Conservation (phyloP, 129 eudicot species). For the Lactuca sativa region DNA sequence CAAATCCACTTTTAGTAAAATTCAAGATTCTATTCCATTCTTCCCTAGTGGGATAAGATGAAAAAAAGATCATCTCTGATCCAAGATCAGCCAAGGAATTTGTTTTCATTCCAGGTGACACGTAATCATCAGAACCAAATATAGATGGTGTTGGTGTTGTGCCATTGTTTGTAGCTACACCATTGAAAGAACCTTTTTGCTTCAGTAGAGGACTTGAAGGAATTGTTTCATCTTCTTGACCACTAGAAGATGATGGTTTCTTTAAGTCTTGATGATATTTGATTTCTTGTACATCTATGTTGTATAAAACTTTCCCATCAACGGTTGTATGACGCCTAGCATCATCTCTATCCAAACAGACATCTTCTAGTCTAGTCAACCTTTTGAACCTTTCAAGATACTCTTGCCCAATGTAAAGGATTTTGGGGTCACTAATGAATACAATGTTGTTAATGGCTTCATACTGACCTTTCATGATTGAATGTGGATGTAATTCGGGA, state of each 20-base stretch:
- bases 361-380: slow-evolving; percentile 53
- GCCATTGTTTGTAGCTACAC: slow-evolving; percentile 22
- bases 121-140: slow-evolving; percentile 8
- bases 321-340: slow-evolving; percentile 32
- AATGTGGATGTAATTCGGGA: slow-evolving; percentile 61
- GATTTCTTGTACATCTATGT: slow-evolving; percentile 38
- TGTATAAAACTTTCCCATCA: slow-evolving; percentile 32
- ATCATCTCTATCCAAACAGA: slow-evolving; percentile 47
- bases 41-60: slow-evolving; percentile 58
- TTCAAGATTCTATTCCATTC: slow-evolving; percentile 59
- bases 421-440: slow-evolving; percentile 57
- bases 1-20: slow-evolving; percentile 55
- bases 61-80: slow-evolving; percentile 62
- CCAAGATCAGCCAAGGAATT: slow-evolving; percentile 36
- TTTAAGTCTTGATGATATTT: slow-evolving; percentile 32
- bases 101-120: slow-evolving; percentile 28
- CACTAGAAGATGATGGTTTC: slow-evolving; percentile 16
- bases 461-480: slow-evolving; percentile 34
- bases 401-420: slow-evolving; percentile 36
- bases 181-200: neutral
- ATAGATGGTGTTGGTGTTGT: slow-evolving; percentile 9
- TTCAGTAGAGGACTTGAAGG: neutral
- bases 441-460: slow-evolving; percentile 50
- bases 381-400: slow-evolving; percentile 69
- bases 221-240: slow-evolving; percentile 19